These are phyloP conservation scores for Ceratobasidium sp. DNA, from an alignment of 1,284 basidiomycete genomes.

Conservation along the genomic window DNA sequence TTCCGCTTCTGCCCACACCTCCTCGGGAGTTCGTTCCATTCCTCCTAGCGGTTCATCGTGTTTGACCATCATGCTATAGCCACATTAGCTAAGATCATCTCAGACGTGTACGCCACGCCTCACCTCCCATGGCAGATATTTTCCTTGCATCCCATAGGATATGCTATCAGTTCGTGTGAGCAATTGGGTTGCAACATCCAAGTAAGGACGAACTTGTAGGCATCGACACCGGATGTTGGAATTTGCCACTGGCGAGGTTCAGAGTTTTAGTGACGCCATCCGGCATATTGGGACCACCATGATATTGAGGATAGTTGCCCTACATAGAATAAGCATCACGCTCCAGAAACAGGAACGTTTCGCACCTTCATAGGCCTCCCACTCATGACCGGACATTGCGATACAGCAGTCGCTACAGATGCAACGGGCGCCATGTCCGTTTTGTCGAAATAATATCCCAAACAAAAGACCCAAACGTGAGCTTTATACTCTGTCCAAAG, in stretches of 20 bases:
- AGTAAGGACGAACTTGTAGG: conserved; percentile 6
- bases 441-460: neutral
- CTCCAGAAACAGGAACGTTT: neutral
- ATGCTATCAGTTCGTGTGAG: neutral
- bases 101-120: neutral
- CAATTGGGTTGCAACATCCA: too few relatives aligned
- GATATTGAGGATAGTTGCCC: conserved; percentile 27
- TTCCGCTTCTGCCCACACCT: conserved; percentile 18
- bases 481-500: neutral
- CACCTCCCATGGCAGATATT: conserved; percentile 32
- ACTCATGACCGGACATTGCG: conserved; percentile 31
- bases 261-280: conserved; percentile 15
- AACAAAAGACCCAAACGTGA: neutral
- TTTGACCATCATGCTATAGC: conserved; percentile 25
- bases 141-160: conserved; percentile 23
- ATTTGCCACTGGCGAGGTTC: conserved; percentile 12
- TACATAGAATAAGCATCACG: neutral
- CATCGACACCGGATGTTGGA: conserved; percentile 19
- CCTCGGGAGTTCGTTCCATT: conserved; percentile 16
- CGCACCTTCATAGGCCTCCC: conserved; percentile 20
- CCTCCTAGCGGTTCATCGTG: conserved; percentile 25
- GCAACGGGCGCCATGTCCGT: conserved; percentile 22
- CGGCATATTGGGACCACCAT: conserved; percentile 12
- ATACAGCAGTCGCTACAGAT: conserved; percentile 12
- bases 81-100: neutral